phyloP scores from a whole-genome alignment of 441 rosid genomes.

The Aleurites moluccanus region DNA sequence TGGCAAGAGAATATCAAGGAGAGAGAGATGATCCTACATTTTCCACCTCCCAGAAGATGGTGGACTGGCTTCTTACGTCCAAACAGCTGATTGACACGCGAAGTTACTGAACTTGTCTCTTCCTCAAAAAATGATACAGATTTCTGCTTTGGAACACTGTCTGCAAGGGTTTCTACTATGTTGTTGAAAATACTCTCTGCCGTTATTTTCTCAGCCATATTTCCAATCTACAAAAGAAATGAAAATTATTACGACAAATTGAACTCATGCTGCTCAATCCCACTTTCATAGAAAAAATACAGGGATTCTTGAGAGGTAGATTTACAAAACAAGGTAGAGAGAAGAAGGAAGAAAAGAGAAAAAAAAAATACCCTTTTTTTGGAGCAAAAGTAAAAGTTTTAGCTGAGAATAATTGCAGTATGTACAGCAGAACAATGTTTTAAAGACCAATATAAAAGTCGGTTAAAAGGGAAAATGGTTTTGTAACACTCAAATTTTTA shows the following conservation, averaged over 20 bases:
- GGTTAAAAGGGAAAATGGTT: neutral
- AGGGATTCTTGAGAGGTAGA: neutral
- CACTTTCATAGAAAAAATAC: neutral
- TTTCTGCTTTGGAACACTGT: constrained; percentile 61
- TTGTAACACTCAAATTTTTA: no score
- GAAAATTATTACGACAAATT: neutral
- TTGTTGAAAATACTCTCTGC: constrained; percentile 54
- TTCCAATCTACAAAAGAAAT: constrained; percentile 35
- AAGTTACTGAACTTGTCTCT: constrained; percentile 47
- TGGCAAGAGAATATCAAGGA: constrained; percentile 11
- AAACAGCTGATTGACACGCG: constrained; percentile 65
- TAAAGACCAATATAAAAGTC: neutral
- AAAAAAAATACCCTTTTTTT: no score
- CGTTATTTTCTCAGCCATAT: constrained; percentile 70
- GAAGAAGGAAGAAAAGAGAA: neutral
- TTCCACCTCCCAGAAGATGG: constrained; percentile 86
- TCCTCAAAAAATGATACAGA: constrained; percentile 63
- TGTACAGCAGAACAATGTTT: neutral
- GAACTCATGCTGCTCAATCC: neutral
- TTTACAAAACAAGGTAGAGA: neutral
- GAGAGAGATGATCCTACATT: constrained; percentile 44
- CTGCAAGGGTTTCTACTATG: constrained; percentile 60
- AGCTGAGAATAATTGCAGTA: neutral
- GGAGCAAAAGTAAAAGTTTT: neutral
- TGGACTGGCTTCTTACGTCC: constrained; percentile 81